Evolutionary conservation across 2,329 filamentous ascomycete species (phyloP), one percentile per base, ranked within the genome.

Genomic region (Sclerotinia glacialis): DNA sequence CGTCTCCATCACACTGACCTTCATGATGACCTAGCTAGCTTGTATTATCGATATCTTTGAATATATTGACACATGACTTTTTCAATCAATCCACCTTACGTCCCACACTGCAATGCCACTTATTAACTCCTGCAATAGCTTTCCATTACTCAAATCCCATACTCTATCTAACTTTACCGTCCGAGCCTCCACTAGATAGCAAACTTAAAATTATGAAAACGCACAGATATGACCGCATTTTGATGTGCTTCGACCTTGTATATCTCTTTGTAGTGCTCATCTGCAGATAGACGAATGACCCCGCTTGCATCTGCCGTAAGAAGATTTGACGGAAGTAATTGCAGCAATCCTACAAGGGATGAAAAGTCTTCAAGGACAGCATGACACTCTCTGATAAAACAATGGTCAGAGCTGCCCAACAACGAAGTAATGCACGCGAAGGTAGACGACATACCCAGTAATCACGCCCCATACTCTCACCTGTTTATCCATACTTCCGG

Each of bases 401-500:
- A 21, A 49, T 26, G 3, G 58, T 49, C 31, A 11, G 31, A 12
- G 37, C 14, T n/a, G 14, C 8, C n/a, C 8, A 49, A 37, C 8
- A 49, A 37, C 26, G 14, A 49, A 16, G 31, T 7, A 12, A 60
- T 49, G 7, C 26, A 49, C 14, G 8, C 12, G 23, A 2, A 40
- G 34, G 14, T 18, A 60, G 44, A 34, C n/a, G 31, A 26, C n/a
- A 8, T 18, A 37, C 14, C 16, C 44, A 72, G 91, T 91, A 54
- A 84, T 85, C 26, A 91, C 90, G 80, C 98, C 92, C 94, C 94
- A 98, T 68, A 98, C 93, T 69, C 94, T 85, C 28, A 97, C 93
- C 71, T 92, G 96, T 4, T 93, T 97, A 78, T 98, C 94, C 69
- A 97, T 80, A 77, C 93, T 96, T 61, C 94, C 94, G 14, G 94